phyloP scores from a whole-genome alignment of 176 grass and related monocot species.

The Oryza australiensis region DNA sequence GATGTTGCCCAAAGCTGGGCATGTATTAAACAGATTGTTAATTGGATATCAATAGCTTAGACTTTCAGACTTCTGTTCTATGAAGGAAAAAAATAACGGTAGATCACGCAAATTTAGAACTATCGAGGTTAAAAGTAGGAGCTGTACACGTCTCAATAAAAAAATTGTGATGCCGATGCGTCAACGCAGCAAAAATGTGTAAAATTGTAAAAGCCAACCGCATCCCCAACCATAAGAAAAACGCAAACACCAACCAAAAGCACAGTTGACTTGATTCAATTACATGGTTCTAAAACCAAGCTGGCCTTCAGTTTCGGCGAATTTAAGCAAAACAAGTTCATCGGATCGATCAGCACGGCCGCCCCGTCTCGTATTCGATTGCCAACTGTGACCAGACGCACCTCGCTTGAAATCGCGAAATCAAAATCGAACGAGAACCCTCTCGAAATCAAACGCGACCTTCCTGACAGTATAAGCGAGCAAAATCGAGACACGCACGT shows the following conservation, averaged over 20 bases:
- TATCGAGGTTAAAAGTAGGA: neutral
- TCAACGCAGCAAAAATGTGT: conserved; percentile 3
- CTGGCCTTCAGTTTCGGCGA: neutral
- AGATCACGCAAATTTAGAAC: neutral
- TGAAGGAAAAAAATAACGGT: neutral
- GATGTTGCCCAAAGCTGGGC: neutral
- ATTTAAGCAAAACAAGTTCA: neutral
- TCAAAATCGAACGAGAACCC: neutral
- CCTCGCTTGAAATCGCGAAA: neutral
- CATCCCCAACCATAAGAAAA: neutral
- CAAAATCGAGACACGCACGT: neutral
- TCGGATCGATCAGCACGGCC: neutral
- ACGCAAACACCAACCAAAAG: neutral
- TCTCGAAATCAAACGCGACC: neutral
- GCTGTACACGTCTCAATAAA: neutral
- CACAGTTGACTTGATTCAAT: conserved; percentile 38
- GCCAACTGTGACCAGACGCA: neutral
- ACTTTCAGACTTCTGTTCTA: neutral
- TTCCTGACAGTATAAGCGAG: no score
- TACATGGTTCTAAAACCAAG: conserved; percentile 14
- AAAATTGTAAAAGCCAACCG: neutral
- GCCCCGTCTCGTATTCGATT: neutral
- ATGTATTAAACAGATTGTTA: neutral
- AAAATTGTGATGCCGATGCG: neutral
- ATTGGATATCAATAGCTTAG: neutral